A percentile compares a stretch with the other conserved stretches of the same genome.
phyloP scores from a whole-genome alignment of 75 land plant genomes.

The Selaginella tamariscina region DNA sequence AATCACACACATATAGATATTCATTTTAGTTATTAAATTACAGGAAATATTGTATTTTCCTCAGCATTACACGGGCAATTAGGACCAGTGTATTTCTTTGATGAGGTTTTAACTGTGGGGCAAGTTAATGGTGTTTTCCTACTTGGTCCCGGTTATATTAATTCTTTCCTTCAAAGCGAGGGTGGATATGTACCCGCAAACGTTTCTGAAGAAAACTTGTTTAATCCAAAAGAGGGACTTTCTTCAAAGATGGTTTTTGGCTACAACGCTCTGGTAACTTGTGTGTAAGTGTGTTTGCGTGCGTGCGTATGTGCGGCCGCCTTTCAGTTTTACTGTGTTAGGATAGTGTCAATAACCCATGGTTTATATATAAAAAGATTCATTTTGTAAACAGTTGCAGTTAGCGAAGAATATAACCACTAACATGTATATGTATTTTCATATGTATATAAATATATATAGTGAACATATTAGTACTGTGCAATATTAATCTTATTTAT shows the following conservation, averaged over 20 bases:
- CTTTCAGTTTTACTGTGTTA: no score
- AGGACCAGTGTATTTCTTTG: conserved; percentile 79
- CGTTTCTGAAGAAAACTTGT: conserved; percentile 33
- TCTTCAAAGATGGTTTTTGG: conserved; percentile 86
- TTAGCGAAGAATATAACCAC: no score
- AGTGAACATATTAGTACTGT: neutral
- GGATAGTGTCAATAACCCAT: no score
- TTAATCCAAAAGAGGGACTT: conserved; percentile 78
- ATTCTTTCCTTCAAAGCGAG: conserved; percentile 74
- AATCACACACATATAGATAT: no score
- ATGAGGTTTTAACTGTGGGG: conserved; percentile 59
- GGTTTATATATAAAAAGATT: no score
- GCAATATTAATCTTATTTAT: neutral
- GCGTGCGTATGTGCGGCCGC: no score
- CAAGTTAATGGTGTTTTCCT: conserved; percentile 54
- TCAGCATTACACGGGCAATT: conserved; percentile 76
- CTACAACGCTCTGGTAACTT: conserved; percentile 80
- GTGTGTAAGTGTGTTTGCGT: no score
- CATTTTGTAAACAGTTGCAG: no score
- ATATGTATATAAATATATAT: no score
- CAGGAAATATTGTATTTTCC: no score
- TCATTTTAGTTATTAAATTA: no score
- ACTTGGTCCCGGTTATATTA: conserved; percentile 89
- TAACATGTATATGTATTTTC: no score
- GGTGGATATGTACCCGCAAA: conserved; percentile 29